phyloP scores from a whole-genome alignment of 345 rosid genomes.

The Durio zibethinus region DNA sequence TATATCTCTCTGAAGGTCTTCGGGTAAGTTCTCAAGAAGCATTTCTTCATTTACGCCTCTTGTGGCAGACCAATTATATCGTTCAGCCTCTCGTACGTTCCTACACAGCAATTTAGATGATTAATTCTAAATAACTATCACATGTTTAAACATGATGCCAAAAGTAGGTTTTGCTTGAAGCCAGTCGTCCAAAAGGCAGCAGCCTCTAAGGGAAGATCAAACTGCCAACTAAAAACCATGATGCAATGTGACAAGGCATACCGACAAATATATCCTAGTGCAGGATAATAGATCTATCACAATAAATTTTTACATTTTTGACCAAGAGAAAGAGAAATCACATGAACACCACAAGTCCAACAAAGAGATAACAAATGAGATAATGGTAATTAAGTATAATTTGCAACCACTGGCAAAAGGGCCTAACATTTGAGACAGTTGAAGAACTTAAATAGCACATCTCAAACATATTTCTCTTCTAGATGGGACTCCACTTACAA shows the following conservation, averaged over 20 bases:
- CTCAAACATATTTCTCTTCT: not conserved
- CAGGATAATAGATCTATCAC: not conserved
- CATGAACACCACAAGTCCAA: not conserved
- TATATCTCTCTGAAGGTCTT: conserved; percentile 87
- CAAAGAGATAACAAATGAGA: not conserved
- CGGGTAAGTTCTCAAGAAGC: conserved; percentile 75
- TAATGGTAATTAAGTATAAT: not conserved
- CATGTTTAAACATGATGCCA: not conserved
- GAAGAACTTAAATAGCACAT: not conserved
- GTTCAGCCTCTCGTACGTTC: conserved; percentile 79
- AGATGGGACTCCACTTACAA: not conserved
- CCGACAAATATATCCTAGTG: not conserved
- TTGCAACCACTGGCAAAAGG: not conserved
- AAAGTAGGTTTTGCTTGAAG: not conserved
- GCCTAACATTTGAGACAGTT: not conserved
- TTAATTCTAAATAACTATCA: not conserved
- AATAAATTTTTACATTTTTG: not conserved
- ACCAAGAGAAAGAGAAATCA: not conserved
- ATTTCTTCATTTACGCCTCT: conserved; percentile 80
- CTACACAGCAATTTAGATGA: conserved; percentile 32
- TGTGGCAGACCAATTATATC: conserved; percentile 82
- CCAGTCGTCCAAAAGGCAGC: not conserved
- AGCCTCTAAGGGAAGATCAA: not conserved
- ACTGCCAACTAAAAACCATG: not conserved
- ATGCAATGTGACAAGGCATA: not conserved